Conservation (phyloP, 495 filamentous ascomycete genomes). For the Aspergillus conjunctus region DNA sequence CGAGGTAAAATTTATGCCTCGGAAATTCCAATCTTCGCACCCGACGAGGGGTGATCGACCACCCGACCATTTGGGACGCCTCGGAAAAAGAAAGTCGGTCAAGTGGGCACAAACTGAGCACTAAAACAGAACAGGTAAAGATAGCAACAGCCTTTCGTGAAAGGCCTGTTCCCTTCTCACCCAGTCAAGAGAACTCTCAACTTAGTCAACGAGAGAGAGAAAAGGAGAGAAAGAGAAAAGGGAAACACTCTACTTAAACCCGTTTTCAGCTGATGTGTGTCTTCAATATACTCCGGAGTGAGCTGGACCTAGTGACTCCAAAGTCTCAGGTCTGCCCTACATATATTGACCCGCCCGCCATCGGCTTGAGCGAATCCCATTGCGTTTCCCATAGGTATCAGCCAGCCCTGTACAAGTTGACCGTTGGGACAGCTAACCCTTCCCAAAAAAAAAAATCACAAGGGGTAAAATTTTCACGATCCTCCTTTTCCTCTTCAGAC, state of each 20-base stretch:
- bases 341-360: constrained; percentile 19
- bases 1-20: no score
- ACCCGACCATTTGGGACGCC: no score
- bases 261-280: neutral
- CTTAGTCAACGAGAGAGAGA: neutral
- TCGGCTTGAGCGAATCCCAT: neutral
- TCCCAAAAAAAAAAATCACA: constrained; percentile 15
- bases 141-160: neutral
- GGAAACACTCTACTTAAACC: neutral
- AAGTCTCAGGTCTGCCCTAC: constrained; percentile 22
- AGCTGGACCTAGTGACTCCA: neutral
- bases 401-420: constrained; percentile 24
- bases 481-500: neutral
- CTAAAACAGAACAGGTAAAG: neutral
- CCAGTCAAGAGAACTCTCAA: neutral
- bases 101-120: neutral
- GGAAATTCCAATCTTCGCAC: no score
- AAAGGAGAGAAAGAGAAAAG: neutral
- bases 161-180: neutral
- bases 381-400: constrained; percentile 16
- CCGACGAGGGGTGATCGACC: no score
- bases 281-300: neutral
- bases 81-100: neutral
- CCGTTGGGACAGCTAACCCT: constrained; percentile 1
- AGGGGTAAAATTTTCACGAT: neutral